Evolutionary conservation across 805 yeast species (phyloP), one percentile per base, ranked within the genome.

Genomic region (Schizosaccharomyces lindneri): DNA sequence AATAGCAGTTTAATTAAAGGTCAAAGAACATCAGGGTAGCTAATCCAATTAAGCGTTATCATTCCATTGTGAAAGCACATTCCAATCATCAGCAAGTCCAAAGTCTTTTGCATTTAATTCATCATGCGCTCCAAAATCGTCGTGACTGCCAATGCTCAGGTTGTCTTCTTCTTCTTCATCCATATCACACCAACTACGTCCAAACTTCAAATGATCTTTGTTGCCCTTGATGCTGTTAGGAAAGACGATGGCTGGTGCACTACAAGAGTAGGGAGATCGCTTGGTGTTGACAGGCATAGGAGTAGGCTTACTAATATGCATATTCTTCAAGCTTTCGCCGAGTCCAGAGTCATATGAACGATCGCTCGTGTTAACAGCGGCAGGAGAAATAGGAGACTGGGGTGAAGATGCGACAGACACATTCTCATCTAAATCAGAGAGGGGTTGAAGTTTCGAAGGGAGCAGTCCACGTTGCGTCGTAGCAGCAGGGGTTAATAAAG

Each of bases 131-230:
- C 51, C 51, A 51, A 51, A 51, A 29, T 51, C 39, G n/a, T 51
- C 57, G 13, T 29, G 21, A 29, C 36, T 24, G 36, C 17, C 57
- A 29, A 51, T n/a, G 57, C 57, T 29, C 13, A 29, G 43, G 4
- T 64, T 66, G 59, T 67, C 66, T 41, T 65, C 68, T 59, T 67
- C 69, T 13, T 67, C 69, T 55, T 66, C 62, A 48, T 64, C 67
- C 48, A 66, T 43, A 59, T 68, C 70, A 55, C 68, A 59, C 70
- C 70, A 68, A 59, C 67, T 66, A 64, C 66, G 67, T 61, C 69
- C 68, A 46, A 68, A 65, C 63, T 68, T 68, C 61, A 67, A 61
- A 51, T 65, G 63, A 61, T 66, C 66, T n/a, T 63, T 62, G 61
- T 61, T 48, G 59, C 59, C 61, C 55, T 59, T 59, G 57, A 39